Evolutionary conservation across 345 rosid species (phyloP).

Genomic region (Citrus hindsii): DNA sequence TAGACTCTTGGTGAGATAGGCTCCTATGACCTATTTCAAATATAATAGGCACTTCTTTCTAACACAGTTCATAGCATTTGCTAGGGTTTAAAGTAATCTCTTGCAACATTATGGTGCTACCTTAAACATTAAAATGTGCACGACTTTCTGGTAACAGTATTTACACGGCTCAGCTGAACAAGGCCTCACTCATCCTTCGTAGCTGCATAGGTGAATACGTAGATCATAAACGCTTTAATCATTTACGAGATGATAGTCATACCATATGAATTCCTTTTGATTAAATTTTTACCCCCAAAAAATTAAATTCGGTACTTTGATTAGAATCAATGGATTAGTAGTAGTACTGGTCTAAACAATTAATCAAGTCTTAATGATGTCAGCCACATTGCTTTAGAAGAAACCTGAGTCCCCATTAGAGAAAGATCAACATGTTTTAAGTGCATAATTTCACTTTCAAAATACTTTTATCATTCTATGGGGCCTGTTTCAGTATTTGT

Average conservation of each 20-base stretch:
- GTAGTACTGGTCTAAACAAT: background rate
- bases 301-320: background rate
- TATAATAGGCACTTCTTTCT: background rate
- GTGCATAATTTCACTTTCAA: slow-evolving; percentile 6
- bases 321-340: background rate
- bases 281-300: background rate
- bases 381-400: slow-evolving; percentile 1
- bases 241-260: slow-evolving; percentile 3
- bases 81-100: background rate
- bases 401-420: background rate
- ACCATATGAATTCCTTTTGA: background rate
- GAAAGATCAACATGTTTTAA: background rate
- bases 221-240: background rate
- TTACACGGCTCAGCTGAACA: background rate
- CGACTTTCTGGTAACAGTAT: background rate
- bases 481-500: background rate
- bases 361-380: slow-evolving; percentile 14
- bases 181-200: background rate
- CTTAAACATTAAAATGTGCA: background rate
- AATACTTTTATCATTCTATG: slow-evolving; percentile 3
- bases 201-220: background rate
- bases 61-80: background rate
- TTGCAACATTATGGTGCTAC: background rate
- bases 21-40: background rate
- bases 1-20: background rate